Conservation (phyloP, 371 early-diverging fungal species). For the Zychaea mexicana region DNA sequence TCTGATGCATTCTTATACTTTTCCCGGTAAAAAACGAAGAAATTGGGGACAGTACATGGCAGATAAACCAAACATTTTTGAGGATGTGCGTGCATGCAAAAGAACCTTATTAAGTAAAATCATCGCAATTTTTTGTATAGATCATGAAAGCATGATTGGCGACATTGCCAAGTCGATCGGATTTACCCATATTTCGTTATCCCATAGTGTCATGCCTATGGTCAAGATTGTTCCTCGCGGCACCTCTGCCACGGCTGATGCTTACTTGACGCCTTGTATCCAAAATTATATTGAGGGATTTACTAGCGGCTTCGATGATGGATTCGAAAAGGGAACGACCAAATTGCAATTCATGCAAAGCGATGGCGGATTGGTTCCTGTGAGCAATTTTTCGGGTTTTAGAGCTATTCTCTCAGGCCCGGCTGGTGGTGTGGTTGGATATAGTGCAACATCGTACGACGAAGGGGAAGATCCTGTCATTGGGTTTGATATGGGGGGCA, state of each 20-base stretch:
- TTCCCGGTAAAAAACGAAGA: constrained; percentile 47
- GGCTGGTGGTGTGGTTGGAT: constrained; percentile 95
- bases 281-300: constrained; percentile 84
- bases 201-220: constrained; percentile 88
- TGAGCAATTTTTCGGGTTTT: constrained; percentile 82
- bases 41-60: not conserved
- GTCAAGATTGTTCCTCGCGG: constrained; percentile 95
- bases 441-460: constrained; percentile 81
- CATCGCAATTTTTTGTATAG: constrained; percentile 22
- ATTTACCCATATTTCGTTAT: constrained; percentile 83
- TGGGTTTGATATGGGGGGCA: constrained; percentile 98
- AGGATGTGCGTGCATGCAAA: no score
- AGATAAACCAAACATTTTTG: no score
- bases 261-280: constrained; percentile 93
- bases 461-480: constrained; percentile 72
- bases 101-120: no score
- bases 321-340: constrained; percentile 56
- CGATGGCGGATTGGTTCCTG: constrained; percentile 93
- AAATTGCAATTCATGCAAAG: constrained; percentile 95
- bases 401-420: constrained; percentile 94
- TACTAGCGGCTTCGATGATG: constrained; percentile 83
- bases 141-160: constrained; percentile 81
- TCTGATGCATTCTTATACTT: constrained; percentile 92
- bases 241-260: constrained; percentile 89
- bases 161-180: constrained; percentile 75